A percentile compares a stretch with the other conserved stretches of the same genome.
These are phyloP conservation scores for Penicillium sp. DNA, from an alignment of 2,329 filamentous ascomycete species.

Conservation along the genomic window DNA sequence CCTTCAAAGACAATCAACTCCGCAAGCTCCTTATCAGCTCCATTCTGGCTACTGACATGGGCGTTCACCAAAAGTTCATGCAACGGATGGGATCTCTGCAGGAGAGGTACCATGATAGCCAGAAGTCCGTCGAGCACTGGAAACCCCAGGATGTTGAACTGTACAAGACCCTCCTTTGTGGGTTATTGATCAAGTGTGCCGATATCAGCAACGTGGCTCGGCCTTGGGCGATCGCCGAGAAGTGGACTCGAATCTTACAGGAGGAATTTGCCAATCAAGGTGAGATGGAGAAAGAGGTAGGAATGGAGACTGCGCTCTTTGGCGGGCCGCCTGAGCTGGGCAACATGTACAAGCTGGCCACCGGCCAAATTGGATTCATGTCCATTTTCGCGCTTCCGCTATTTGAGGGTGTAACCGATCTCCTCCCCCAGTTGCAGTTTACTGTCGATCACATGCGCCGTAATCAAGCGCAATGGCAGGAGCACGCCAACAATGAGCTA, in stretches of 20 bases:
- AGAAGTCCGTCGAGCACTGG: constrained; percentile 67
- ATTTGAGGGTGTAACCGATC: constrained; percentile 81
- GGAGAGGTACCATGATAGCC: constrained; percentile 68
- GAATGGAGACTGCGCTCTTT: constrained; percentile 84
- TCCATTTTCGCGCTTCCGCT: constrained; percentile 90
- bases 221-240: constrained; percentile 73
- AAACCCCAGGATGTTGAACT: constrained; percentile 72
- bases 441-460: constrained; percentile 75
- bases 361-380: constrained; percentile 94
- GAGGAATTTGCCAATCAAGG: constrained; percentile 94
- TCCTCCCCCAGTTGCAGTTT: constrained; percentile 81
- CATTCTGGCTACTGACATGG: constrained; percentile 98
- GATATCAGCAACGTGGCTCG: constrained; percentile 98
- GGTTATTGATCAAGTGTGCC: constrained; percentile 92
- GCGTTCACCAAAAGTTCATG: constrained; percentile 96
- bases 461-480: constrained; percentile 70
- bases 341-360: constrained; percentile 76
- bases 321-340: constrained; percentile 74
- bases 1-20: constrained; percentile 75
- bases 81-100: constrained; percentile 77
- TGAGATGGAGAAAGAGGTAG: constrained; percentile 82
- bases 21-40: constrained; percentile 92
- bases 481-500: constrained; percentile 33
- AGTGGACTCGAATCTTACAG: constrained; percentile 92
- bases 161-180: constrained; percentile 77